A percentile compares a stretch with the other conserved stretches of the same genome.
These are phyloP conservation scores for Vitis amurensis DNA, from an alignment of 164 flowering plant genomes.

Conservation along the genomic window DNA sequence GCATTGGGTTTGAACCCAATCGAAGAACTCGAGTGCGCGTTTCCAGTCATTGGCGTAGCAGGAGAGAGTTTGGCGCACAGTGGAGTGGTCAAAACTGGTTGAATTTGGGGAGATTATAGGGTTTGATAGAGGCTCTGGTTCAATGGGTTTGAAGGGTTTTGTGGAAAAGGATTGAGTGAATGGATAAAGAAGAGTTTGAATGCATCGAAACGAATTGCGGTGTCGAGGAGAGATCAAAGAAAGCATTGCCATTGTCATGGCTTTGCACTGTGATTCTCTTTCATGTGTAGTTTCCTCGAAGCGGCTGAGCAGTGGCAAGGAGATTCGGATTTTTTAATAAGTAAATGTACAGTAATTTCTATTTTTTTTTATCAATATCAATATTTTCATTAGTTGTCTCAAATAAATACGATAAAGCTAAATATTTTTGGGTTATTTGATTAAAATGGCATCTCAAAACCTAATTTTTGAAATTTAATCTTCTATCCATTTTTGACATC, in stretches of 20 bases:
- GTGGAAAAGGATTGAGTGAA: neutral
- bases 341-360: too few species aligned
- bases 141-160: conserved; percentile 11
- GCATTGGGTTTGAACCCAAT: conserved; percentile 58
- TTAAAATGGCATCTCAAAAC: too few species aligned
- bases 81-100: conserved; percentile 21
- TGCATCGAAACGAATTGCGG: conserved; percentile 4
- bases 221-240: conserved; percentile 9
- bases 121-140: neutral
- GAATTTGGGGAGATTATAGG: conserved; percentile 1
- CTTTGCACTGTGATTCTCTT: too few species aligned
- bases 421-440: too few species aligned
- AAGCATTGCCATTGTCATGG: conserved; percentile 11
- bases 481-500: too few species aligned
- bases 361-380: too few species aligned
- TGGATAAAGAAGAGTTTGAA: neutral
- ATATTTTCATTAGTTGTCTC: too few species aligned
- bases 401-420: too few species aligned
- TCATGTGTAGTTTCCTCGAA: too few species aligned
- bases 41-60: conserved; percentile 75
- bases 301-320: too few species aligned
- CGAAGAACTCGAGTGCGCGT: conserved; percentile 76
- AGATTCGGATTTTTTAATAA: too few species aligned
- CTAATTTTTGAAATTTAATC: too few species aligned
- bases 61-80: conserved; percentile 56